Base-by-base conservation (phyloP, 768 basidiomycete species). In the Paxillus involutus region DNA sequence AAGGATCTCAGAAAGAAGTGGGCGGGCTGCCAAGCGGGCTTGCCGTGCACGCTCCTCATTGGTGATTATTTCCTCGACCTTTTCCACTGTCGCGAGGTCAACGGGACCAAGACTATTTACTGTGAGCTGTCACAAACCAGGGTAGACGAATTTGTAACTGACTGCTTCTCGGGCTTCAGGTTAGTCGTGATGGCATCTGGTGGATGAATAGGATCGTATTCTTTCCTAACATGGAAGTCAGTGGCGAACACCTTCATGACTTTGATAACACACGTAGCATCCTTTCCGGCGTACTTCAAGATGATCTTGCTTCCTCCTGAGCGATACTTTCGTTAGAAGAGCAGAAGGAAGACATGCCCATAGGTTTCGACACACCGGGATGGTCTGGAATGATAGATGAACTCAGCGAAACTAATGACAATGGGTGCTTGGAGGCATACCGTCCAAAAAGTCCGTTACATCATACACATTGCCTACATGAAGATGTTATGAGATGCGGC, bases 161-260 rank as follows among this genome's bases (percentile, higher is more conserved):
- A 89, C 87, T 94, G 91, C 67, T 94, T 95, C 59, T 94, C 89
- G n/a, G 77, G 79, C 6, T 88, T 87, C 26, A 94, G 73, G 66
- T 94, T 82, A 17, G 81, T 84, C 19, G 80, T 84, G 58, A 89
- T 93, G 51, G 80, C 89, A 67, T 86, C 86, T 39, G 82, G 92
- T 3, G 94, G 94, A 64, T 96, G 94, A 47, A 97, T 91, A 2
- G 89, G 89, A 24, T 92, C 92, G 59, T 93, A 93, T 71, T 89
- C 91, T 57, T 80, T 79, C 5, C 86, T 89, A 58, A 49, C 19
- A 13, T 29, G 41, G 21, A 47, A 10, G 47, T 67, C 10, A 61
- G 26, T 11, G 9, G 8, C 16, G 11, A 6, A 29, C 16, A 17
- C 8, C 3, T 6, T 10, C 12, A 2, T 12, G n/a, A 10, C 47